Conservation (phyloP, 1,284 basidiomycete genomes). For the Cutaneotrichosporon sp. region DNA sequence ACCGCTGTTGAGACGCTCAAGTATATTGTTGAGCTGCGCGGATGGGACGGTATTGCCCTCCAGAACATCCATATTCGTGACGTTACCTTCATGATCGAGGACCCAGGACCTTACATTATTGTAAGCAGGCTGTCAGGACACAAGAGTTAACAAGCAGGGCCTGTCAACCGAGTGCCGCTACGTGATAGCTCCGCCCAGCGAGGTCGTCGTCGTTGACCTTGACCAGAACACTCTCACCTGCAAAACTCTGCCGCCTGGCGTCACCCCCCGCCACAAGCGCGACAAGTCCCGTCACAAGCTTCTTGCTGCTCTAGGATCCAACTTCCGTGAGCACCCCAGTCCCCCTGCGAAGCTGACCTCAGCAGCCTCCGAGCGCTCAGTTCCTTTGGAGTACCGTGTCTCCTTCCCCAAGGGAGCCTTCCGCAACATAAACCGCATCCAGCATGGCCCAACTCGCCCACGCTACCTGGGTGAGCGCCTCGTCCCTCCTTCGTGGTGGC, state of each 20-base stretch:
- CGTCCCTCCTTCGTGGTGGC: slow-evolving; percentile 86
- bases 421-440: slow-evolving; percentile 46
- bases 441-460: slow-evolving; percentile 24
- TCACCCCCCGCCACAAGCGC: slow-evolving; percentile 73
- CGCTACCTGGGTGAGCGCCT: slow-evolving; percentile 55
- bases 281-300: slow-evolving; percentile 77
- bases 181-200: slow-evolving; percentile 65
- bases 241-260: slow-evolving; percentile 67
- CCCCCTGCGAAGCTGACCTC: neutral
- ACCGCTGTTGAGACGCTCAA: slow-evolving; percentile 75
- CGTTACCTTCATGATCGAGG: slow-evolving; percentile 47
- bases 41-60: slow-evolving; percentile 85
- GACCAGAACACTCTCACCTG: slow-evolving; percentile 63
- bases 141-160: slow-evolving; percentile 50
- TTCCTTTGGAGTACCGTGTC: slow-evolving; percentile 75
- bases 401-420: slow-evolving; percentile 79
- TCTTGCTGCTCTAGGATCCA: slow-evolving; percentile 67
- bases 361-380: slow-evolving; percentile 16
- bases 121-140: slow-evolving; percentile 19
- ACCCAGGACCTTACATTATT: slow-evolving; percentile 80
- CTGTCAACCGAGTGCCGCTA: slow-evolving; percentile 80
- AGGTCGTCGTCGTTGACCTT: slow-evolving; percentile 85
- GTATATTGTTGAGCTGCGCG: slow-evolving; percentile 86
- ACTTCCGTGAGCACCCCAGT: slow-evolving; percentile 24
- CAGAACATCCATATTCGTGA: slow-evolving; percentile 70